phyloP scores from a whole-genome alignment of 164 flowering plant species.

The Kalanchoe fedtschenkoi region DNA sequence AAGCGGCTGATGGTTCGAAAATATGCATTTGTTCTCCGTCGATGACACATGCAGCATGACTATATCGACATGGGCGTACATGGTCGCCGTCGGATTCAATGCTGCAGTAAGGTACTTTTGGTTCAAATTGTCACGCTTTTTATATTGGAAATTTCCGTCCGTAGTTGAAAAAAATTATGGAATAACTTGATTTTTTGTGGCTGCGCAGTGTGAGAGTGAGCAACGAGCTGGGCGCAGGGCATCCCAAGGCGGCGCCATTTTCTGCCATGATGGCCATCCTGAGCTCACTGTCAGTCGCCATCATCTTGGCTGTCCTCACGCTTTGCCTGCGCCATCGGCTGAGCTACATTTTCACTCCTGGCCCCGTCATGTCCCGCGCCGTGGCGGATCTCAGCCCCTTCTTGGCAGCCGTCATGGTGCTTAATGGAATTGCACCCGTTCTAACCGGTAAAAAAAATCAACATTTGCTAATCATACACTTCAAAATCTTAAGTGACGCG shows the following conservation, averaged over 20 bases:
- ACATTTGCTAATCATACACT: neutral
- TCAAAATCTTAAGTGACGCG: neutral
- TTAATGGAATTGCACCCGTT: slow-evolving; percentile 53
- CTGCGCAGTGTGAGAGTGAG: slow-evolving; percentile 44
- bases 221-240: slow-evolving; percentile 56
- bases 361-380: slow-evolving; percentile 38
- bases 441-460: slow-evolving; percentile 30
- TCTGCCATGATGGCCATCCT: slow-evolving; percentile 25
- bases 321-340: slow-evolving; percentile 36
- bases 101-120: slow-evolving; percentile 54
- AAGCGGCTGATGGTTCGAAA: neutral
- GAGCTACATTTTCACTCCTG: slow-evolving; percentile 51
- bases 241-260: slow-evolving; percentile 51
- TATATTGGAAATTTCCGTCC: neutral
- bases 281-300: slow-evolving; percentile 27
- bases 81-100: slow-evolving; percentile 54
- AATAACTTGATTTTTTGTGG: neutral
- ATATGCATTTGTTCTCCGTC: neutral
- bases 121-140: no score
- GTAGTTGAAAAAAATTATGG: neutral
- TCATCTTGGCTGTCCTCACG: slow-evolving; percentile 27
- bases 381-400: slow-evolving; percentile 44
- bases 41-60: slow-evolving; percentile 34
- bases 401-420: slow-evolving; percentile 37
- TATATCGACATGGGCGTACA: slow-evolving; percentile 26